Conservation (phyloP, 352 stramenopile genomes). For the Phytophthora pini region DNA sequence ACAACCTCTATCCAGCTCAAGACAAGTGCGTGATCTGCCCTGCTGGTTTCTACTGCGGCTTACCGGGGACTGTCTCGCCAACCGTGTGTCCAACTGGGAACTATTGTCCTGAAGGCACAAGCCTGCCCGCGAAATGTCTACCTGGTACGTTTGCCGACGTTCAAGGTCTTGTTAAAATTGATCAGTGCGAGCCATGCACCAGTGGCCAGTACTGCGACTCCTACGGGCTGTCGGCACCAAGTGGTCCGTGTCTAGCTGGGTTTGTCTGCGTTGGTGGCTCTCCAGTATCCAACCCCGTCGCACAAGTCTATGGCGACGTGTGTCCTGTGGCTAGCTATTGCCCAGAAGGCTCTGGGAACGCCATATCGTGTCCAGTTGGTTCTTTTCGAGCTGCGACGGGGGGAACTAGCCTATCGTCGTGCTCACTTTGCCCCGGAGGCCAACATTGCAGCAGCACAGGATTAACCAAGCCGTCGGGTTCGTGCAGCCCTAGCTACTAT, state of each 20-base stretch:
- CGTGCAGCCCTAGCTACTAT: constrained; percentile 86
- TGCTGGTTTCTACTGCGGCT: constrained; percentile 74
- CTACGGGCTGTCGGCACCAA: constrained; percentile 60
- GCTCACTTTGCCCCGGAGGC: constrained; percentile 69
- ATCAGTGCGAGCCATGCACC: constrained; percentile 84
- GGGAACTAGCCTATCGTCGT: constrained; percentile 67
- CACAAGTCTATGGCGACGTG: constrained; percentile 54
- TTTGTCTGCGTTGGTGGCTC: constrained; percentile 71
- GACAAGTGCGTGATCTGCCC: constrained; percentile 69
- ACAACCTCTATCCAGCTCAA: constrained; percentile 65
- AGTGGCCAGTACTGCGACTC: constrained; percentile 91
- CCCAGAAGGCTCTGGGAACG: constrained; percentile 58
- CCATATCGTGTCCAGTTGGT: constrained; percentile 62
- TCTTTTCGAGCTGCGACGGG: constrained; percentile 58
- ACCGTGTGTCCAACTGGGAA: constrained; percentile 62
- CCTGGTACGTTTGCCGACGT: constrained; percentile 63
- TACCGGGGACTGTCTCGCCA: constrained; percentile 57
- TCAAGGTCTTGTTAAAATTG: constrained; percentile 64
- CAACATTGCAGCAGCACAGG: constrained; percentile 56
- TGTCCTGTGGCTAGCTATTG: constrained; percentile 83
- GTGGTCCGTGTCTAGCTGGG: constrained; percentile 64
- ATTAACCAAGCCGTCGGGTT: constrained; percentile 52
- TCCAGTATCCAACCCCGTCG: constrained; percentile 60
- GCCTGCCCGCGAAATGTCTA: constrained; percentile 65
- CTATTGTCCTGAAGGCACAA: constrained; percentile 70